Conservation (phyloP, 2,329 filamentous ascomycete species). For the Fusarium buxicola region DNA sequence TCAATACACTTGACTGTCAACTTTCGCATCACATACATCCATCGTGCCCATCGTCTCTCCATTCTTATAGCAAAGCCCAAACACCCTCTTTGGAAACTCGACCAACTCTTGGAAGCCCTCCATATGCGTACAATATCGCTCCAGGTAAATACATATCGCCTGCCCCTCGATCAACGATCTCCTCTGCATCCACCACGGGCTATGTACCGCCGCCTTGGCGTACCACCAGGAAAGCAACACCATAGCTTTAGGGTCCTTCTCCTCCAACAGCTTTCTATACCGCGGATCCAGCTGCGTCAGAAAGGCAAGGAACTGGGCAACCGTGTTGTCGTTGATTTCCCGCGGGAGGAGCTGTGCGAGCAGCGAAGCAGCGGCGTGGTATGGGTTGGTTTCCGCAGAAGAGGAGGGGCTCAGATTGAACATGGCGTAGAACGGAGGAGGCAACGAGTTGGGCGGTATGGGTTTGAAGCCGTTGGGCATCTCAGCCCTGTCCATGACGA, state of each 20-base stretch:
- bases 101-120: slow-evolving; percentile 32
- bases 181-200: slow-evolving; percentile 61
- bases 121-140: slow-evolving; percentile 31
- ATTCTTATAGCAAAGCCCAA: slow-evolving; percentile 15
- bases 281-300: slow-evolving; percentile 57
- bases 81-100: slow-evolving; percentile 30
- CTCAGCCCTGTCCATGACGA: slow-evolving; percentile 30
- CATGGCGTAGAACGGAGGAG: slow-evolving; percentile 47
- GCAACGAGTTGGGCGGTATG: slow-evolving; percentile 44
- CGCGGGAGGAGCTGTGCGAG: slow-evolving; percentile 53
- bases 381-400: slow-evolving; percentile 45
- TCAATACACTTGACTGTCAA: not conserved
- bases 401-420: slow-evolving; percentile 43
- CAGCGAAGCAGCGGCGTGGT: slow-evolving; percentile 50
- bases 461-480: slow-evolving; percentile 21
- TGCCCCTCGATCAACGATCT: slow-evolving; percentile 61
- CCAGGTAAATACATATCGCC: slow-evolving; percentile 58
- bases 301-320: slow-evolving; percentile 61
- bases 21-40: not conserved
- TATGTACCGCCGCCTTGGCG: slow-evolving; percentile 56
- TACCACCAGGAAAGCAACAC: slow-evolving; percentile 69
- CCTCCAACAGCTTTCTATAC: slow-evolving; percentile 58
- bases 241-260: slow-evolving; percentile 65
- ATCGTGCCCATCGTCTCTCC: not conserved
- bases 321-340: slow-evolving; percentile 53